Percentiles rank a stretch among this genome's conserved stretches.
phyloP scores from a whole-genome alignment of 2,329 filamentous ascomycete species.

The Trichocomaceae sp. region DNA sequence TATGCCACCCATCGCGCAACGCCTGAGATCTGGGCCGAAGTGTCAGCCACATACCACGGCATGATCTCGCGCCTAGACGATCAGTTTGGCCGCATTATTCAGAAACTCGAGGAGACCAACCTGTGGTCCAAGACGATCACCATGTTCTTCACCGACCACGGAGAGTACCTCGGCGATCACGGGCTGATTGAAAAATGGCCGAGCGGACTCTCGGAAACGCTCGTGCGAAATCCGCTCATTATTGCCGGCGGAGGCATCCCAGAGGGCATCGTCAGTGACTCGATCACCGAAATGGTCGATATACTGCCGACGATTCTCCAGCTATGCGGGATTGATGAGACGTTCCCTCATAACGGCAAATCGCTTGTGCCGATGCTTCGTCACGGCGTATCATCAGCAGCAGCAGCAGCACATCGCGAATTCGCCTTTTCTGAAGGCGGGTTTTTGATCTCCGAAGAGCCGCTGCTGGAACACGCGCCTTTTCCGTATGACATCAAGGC shows the following conservation, averaged over 20 bases:
- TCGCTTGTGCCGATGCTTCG: constrained; percentile 29
- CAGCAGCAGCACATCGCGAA: constrained; percentile 20
- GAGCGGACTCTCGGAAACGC: constrained; percentile 37
- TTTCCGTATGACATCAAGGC: constrained; percentile 46
- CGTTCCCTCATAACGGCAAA: constrained; percentile 37
- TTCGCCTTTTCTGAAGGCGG: constrained; percentile 43
- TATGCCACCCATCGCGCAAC: constrained; percentile 39
- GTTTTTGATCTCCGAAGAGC: constrained; percentile 41
- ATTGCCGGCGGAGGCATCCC: constrained; percentile 39
- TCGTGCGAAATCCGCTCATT: constrained; percentile 41
- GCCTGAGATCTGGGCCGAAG: constrained; percentile 38
- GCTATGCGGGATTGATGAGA: constrained; percentile 32
- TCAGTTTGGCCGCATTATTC: constrained; percentile 39
- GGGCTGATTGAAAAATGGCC: constrained; percentile 48
- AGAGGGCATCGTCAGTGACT: constrained; percentile 25
- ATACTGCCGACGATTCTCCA: constrained; percentile 42
- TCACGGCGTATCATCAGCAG: constrained; percentile 18
- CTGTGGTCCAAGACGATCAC: constrained; percentile 38
- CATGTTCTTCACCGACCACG: constrained; percentile 30
- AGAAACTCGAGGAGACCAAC: constrained; percentile 26
- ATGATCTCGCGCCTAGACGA: constrained; percentile 44
- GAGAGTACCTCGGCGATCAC: constrained; percentile 44
- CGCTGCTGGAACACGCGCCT: constrained; percentile 38
- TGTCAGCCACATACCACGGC: constrained; percentile 43
- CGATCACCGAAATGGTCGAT: constrained; percentile 43